These are phyloP conservation scores for Glycyrrhiza uralensis DNA, from an alignment of 306 rosid species.

Conservation along the genomic window DNA sequence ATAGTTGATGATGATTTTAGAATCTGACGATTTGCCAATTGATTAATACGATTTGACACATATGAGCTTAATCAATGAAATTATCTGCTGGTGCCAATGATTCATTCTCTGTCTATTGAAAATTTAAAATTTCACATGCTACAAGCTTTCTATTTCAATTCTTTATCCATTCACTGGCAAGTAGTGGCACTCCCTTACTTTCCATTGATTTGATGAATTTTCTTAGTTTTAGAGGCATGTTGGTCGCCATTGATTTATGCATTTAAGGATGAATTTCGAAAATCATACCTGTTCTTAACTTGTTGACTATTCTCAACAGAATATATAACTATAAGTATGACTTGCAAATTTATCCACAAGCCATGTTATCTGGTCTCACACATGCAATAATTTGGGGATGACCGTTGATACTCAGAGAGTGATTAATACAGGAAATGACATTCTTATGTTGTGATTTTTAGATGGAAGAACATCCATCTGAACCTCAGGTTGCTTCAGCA, in stretches of 20 bases:
- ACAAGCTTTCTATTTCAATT: background rate
- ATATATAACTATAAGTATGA: background rate
- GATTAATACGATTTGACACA: constrained; percentile 4
- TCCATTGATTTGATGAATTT: background rate
- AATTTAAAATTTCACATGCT: background rate
- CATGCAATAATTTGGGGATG: background rate
- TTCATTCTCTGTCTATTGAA: background rate
- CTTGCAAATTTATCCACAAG: constrained; percentile 12
- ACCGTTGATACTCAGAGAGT: constrained; percentile 6
- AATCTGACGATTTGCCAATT: constrained; percentile 8
- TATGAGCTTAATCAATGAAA: constrained; percentile 10
- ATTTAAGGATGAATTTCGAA: background rate
- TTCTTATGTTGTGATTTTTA: constrained; percentile 35
- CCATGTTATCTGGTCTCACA: background rate
- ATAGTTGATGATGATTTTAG: constrained; percentile 9
- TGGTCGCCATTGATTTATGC: background rate
- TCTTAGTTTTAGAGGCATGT: background rate
- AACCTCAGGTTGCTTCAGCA: constrained; percentile 39
- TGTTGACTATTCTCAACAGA: constrained; percentile 3
- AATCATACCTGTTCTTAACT: background rate
- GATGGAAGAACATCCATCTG: constrained; percentile 68
- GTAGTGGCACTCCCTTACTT: background rate
- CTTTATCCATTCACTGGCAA: background rate
- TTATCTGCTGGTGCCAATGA: background rate
- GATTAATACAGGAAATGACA: constrained; percentile 13